Evolutionary conservation across 139 green algal species (phyloP).

Genomic region (Mesotaenium endlicherianum): DNA sequence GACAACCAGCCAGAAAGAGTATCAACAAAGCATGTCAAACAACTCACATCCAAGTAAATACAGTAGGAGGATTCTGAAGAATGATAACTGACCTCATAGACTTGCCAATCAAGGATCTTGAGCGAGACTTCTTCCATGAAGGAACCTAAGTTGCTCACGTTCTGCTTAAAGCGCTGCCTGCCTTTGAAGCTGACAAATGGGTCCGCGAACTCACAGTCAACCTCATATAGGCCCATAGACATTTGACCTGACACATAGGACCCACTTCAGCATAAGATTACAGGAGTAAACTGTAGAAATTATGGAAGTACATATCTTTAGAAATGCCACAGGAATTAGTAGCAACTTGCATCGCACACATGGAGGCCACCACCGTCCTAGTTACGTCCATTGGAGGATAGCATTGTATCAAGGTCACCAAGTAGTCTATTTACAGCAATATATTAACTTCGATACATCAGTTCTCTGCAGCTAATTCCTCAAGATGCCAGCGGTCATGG

Average conservation of each 20-base stretch:
- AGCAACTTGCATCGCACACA: too few species aligned
- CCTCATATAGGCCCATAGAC: conserved; percentile 56
- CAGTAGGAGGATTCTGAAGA: background rate
- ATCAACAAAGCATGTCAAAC: too few species aligned
- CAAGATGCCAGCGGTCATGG: too few species aligned
- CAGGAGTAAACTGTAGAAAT: background rate
- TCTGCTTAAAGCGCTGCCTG: conserved; percentile 73
- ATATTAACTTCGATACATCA: too few species aligned
- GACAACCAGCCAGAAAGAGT: too few species aligned
- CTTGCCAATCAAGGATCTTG: conserved; percentile 67
- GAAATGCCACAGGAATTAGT: too few species aligned
- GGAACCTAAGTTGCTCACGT: conserved; percentile 78
- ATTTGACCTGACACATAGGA: conserved; percentile 18
- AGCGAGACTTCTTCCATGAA: conserved; percentile 74
- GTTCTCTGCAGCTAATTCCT: too few species aligned
- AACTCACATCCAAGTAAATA: too few species aligned
- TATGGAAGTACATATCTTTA: background rate
- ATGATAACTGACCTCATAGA: conserved; percentile 27
- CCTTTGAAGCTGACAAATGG: conserved; percentile 62
- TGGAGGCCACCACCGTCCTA: too few species aligned
- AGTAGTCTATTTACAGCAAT: too few species aligned
- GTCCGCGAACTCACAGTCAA: conserved; percentile 72
- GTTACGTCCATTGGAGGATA: too few species aligned
- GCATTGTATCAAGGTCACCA: too few species aligned
- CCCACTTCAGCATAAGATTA: background rate